Percentiles rank a stretch among this genome's conserved stretches.
These are phyloP conservation scores for Trametes hirsuta DNA, from an alignment of 1,284 basidiomycete species.

Conservation along the genomic window DNA sequence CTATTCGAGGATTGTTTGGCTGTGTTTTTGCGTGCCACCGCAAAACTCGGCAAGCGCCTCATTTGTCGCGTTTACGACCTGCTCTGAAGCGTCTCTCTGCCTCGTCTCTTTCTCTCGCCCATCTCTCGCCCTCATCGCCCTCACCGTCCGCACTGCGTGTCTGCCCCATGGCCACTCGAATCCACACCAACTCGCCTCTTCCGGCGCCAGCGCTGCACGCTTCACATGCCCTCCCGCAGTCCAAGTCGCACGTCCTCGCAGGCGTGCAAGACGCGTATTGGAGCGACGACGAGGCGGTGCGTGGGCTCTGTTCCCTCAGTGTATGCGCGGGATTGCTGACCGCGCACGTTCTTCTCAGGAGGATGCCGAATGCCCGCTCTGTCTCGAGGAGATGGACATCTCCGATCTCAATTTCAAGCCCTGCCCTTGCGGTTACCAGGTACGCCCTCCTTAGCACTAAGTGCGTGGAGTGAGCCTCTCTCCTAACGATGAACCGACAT, in stretches of 20 bases:
- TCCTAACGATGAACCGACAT: background rate
- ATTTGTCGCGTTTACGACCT: conserved; percentile 28
- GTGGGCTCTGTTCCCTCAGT: conserved; percentile 9
- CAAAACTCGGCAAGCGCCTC: conserved; percentile 30
- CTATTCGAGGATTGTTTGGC: conserved; percentile 25
- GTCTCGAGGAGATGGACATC: conserved; percentile 98
- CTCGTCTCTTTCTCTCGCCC: conserved; percentile 20
- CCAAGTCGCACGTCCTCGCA: conserved; percentile 82
- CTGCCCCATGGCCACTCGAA: conserved; percentile 38
- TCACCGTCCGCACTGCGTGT: conserved; percentile 16
- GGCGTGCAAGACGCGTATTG: conserved; percentile 97
- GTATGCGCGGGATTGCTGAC: conserved; percentile 9
- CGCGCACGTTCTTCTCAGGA: conserved; percentile 59
- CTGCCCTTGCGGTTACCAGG: conserved; percentile 98
- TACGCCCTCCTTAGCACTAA: conserved; percentile 38
- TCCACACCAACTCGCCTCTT: conserved; percentile 56
- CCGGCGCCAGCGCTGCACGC: conserved; percentile 74
- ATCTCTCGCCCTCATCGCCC: conserved; percentile 19
- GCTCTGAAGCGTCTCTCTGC: conserved; percentile 15
- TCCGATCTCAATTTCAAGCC: conserved; percentile 99
- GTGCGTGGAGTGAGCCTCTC: background rate
- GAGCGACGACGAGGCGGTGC: conserved; percentile 85
- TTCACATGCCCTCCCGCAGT: conserved; percentile 69
- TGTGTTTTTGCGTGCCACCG: conserved; percentile 29
- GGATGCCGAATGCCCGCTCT: conserved; percentile 97